Conservation (phyloP, 2,329 filamentous ascomycete genomes). For the Fusarium praegraminearum region DNA sequence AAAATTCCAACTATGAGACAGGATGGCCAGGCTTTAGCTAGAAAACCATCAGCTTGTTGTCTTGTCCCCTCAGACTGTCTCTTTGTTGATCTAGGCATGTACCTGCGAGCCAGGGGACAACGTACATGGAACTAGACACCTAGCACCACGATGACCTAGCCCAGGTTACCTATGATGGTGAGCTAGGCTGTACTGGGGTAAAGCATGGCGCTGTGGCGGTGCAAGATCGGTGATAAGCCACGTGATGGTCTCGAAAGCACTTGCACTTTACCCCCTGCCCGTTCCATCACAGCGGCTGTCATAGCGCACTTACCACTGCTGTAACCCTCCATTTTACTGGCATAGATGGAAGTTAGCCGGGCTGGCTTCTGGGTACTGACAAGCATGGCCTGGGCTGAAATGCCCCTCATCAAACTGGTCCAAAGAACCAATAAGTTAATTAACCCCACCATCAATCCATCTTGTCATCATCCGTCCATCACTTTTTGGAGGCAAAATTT, state of each 20-base stretch:
- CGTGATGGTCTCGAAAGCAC: background rate
- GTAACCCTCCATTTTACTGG: background rate
- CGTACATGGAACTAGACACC: constrained; percentile 4
- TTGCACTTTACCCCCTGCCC: background rate
- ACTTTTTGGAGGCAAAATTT: constrained; percentile 21
- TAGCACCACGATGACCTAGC: constrained; percentile 14
- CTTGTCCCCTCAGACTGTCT: background rate
- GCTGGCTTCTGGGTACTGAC: background rate
- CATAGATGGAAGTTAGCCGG: background rate
- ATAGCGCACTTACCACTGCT: constrained; percentile 6
- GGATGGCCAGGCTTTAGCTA: background rate
- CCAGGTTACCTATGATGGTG: background rate
- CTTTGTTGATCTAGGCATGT: constrained; percentile 6
- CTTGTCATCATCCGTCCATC: constrained; percentile 13
- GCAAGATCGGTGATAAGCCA: background rate
- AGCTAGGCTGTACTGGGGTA: background rate
- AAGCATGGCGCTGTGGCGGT: constrained; percentile 20
- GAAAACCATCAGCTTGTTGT: background rate
- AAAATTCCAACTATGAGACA: background rate
- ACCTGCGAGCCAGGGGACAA: constrained; percentile 6
- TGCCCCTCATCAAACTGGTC: constrained; percentile 29
- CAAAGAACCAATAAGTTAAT: background rate
- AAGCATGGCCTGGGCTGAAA: background rate
- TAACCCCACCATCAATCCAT: constrained; percentile 36
- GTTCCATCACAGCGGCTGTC: constrained; percentile 17